Percentiles rank a stretch among this genome's conserved stretches.
Evolutionary conservation across 345 rosid species (phyloP).

Genomic region (Aquilaria sinensis): DNA sequence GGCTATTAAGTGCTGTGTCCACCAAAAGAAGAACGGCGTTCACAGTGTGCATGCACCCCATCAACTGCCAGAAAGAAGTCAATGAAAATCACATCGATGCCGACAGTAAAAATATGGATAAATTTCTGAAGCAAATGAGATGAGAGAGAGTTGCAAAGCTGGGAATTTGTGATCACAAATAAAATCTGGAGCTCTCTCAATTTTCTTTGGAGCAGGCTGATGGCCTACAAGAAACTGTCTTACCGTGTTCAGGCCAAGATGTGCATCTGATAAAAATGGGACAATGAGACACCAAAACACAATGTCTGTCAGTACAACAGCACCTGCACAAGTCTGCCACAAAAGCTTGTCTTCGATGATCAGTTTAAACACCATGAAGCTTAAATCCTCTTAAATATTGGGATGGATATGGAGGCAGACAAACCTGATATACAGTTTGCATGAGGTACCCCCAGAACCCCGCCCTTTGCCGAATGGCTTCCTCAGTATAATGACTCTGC

Average conservation of each 20-base stretch:
- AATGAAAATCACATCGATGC: background rate
- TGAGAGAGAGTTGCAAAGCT: no score
- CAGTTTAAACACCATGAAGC: background rate
- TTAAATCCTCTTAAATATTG: background rate
- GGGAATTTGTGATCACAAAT: background rate
- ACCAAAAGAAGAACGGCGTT: conserved; percentile 56
- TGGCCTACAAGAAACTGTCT: conserved; percentile 5
- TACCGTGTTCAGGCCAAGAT: conserved; percentile 58
- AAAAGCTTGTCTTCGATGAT: background rate
- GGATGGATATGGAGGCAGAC: conserved; percentile 2
- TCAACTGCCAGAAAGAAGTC: conserved; percentile 42
- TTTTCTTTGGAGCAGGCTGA: no score
- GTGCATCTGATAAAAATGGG: conserved; percentile 58
- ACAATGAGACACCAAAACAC: conserved; percentile 71
- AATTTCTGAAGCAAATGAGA: no score
- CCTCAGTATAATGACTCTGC: conserved; percentile 36
- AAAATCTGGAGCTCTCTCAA: no score
- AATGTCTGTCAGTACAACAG: conserved; percentile 66
- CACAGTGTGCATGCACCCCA: conserved; percentile 72
- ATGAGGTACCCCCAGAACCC: conserved; percentile 72
- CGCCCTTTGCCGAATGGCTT: conserved; percentile 35
- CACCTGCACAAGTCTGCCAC: conserved; percentile 70
- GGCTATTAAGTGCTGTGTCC: conserved; percentile 62
- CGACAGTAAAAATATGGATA: background rate
- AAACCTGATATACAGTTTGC: conserved; percentile 72